Base-by-base conservation (phyloP, 352 stramenopile genomes). In the Pythium coloratum region DNA sequence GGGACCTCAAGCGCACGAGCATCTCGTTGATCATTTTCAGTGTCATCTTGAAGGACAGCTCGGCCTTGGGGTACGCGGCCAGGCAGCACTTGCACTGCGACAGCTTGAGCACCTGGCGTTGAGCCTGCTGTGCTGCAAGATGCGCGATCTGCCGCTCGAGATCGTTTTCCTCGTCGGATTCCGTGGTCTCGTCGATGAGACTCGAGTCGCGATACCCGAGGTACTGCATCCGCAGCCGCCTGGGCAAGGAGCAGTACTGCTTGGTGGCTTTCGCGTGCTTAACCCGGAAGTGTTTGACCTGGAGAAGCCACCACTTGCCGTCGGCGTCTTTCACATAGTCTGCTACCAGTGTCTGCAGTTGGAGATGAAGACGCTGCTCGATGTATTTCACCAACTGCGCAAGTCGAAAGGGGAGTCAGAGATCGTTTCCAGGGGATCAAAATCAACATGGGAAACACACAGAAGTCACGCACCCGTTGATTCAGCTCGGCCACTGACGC, bases 11-110 rank as follows among this genome's bases (percentile, higher is more conserved):
- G 9, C 86, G 78, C 10, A 86, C 50, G 0, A 93, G 80, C 76
- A 85, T 95, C 53, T 95, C 86, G 61, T 82, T 87, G 51, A 95
- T 93, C 86, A 95, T 95, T 62, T 92, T 92, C 55, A 91, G 69
- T 33, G 86, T 95, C 86, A 95, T 95, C 59, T 93, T 95, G 81
- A 89, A 95, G 14, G 83, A 80, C 8, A 95, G 70, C 59, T 95
- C 86, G n/a, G 64, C 72, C 44, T 84, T 90, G 0, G 81, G 81
- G 66, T 95, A 91, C 33, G 78, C 75, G 12, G 82, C 82, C 18
- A 89, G 71, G 61, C 86, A 95, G 64, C 86, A 91, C 49, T 95
- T 95, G 73, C 86, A 95, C 62, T 89, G 84, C 4, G 81, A 64
- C 4, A 93, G 75, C 47, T 91, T 92, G 58, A 77, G 78, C 7